Base-by-base conservation (phyloP, 106 monocot species). In the Iris macrosiphon region DNA sequence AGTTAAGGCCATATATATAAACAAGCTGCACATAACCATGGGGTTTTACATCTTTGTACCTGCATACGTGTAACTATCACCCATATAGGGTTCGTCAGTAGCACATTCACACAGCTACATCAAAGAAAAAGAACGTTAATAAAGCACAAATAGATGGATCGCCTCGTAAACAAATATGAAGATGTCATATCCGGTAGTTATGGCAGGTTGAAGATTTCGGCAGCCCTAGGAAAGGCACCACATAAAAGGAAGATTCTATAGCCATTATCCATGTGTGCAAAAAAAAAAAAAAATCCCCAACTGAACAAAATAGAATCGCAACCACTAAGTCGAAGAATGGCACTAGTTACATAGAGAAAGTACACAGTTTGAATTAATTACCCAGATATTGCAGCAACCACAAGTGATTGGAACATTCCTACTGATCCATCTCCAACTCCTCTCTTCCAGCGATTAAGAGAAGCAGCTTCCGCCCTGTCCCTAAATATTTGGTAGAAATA, bases 401-500 rank as follows among this genome's bases (percentile, higher is more conserved):
- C 42, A 59, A 98, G 87, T 27, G 96, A 90, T 24, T 87, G 66
- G 33, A 98, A 60, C 69, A 98, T 74, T 38, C 98, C 98, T n/a
- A 98, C 74, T 38, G 98, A 80, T 68, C 98, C 98, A 81, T 98
- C 87, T 24, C 98, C 98, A 55, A 67, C 16, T 14, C 98, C 98
- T 61, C 51, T 86, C 64, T 55, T 81, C 69, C 68, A 75, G 7
- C 59, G 83, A 39, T 71, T 49, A 37, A 73, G 82, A 50, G 91
- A 79, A 45, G 72, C 72, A 41, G 60, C 45, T 80, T 91, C 87
- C 33, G 98, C 98, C 46, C 71, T 80, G 65, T 63, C 73, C 75
- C 90, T 80, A 63, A 98, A 98, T 61, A 91, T 75, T 65, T 98
- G 90, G 71, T 98, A 98, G 71, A 98, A 84, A 63, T 91, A 98